Conservation (phyloP, 495 filamentous ascomycete species). For the Achaetomiella virescens region DNA sequence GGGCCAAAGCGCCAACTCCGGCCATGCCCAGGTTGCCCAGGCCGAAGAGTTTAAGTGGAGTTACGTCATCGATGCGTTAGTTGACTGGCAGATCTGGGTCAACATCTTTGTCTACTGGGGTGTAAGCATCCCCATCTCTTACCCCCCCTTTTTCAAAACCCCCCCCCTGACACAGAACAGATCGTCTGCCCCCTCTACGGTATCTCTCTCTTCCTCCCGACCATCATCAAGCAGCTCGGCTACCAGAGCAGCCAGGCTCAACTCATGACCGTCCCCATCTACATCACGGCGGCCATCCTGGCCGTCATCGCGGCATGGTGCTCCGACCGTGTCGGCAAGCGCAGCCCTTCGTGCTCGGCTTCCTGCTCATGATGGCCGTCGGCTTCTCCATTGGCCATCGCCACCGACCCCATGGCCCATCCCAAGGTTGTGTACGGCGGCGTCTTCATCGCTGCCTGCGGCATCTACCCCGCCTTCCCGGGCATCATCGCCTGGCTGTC, state of each 20-base stretch:
- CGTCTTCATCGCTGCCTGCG: slow-evolving; percentile 64
- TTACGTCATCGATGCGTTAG: slow-evolving; percentile 58
- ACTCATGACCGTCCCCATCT: slow-evolving; percentile 67
- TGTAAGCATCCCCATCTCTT: slow-evolving; percentile 27
- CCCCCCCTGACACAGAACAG: slow-evolving; percentile 28
- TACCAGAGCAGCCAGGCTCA: slow-evolving; percentile 60
- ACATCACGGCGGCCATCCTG: slow-evolving; percentile 58
- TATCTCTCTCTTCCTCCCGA: slow-evolving; percentile 67
- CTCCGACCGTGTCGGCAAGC: slow-evolving; percentile 54
- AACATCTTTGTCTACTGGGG: slow-evolving; percentile 54
- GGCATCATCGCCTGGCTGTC: slow-evolving; percentile 65
- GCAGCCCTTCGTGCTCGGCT: slow-evolving; percentile 58
- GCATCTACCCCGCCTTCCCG: slow-evolving; percentile 56
- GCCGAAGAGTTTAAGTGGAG: slow-evolving; percentile 54
- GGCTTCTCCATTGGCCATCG: slow-evolving; percentile 60
- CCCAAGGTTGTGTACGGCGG: slow-evolving; percentile 67
- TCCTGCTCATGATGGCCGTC: slow-evolving; percentile 53
- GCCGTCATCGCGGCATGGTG: slow-evolving; percentile 52
- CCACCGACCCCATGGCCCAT: slow-evolving; percentile 29
- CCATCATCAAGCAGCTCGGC: slow-evolving; percentile 50
- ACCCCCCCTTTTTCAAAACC: too few relatives aligned
- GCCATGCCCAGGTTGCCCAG: slow-evolving; percentile 49
- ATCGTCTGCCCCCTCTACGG: slow-evolving; percentile 66
- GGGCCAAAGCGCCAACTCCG: slow-evolving; percentile 47
- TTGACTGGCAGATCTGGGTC: slow-evolving; percentile 69